Evolutionary conservation across 1,284 basidiomycete species (phyloP).

Genomic region (Dichomitus squalens): DNA sequence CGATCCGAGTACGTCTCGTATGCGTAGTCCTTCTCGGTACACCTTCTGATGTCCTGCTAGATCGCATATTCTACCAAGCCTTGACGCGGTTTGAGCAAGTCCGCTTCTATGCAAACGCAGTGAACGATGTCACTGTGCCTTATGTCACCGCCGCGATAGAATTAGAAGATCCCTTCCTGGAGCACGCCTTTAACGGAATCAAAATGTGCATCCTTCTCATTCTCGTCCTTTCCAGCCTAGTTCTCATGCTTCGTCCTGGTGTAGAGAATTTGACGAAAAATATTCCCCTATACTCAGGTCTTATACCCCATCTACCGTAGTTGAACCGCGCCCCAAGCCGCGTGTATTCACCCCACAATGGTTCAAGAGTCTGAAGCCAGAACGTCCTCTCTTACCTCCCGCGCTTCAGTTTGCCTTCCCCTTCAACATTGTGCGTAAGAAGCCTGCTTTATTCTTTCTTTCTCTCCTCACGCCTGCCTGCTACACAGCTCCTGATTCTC

Average conservation of each 20-base stretch:
- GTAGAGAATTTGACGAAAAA: slow-evolving; percentile 57
- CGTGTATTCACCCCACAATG: slow-evolving; percentile 45
- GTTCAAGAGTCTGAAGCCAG: slow-evolving; percentile 42
- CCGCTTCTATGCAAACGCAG: slow-evolving; percentile 83
- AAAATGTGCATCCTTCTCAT: slow-evolving; percentile 50
- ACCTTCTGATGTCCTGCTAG: slow-evolving; percentile 36
- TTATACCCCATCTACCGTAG: slow-evolving; percentile 45
- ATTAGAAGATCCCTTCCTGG: slow-evolving; percentile 65
- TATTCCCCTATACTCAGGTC: slow-evolving; percentile 59
- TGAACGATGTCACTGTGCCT: slow-evolving; percentile 82
- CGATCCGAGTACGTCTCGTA: slow-evolving; percentile 66
- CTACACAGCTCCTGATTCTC: slow-evolving; percentile 49
- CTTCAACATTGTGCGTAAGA: slow-evolving; percentile 66
- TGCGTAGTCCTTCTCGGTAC: no score
- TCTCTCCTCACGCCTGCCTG: neutral
- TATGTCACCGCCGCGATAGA: slow-evolving; percentile 81
- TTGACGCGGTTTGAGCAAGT: slow-evolving; percentile 71
- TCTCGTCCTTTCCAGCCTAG: neutral
- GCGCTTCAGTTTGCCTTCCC: slow-evolving; percentile 69
- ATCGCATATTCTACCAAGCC: slow-evolving; percentile 78
- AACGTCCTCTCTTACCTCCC: slow-evolving; percentile 58
- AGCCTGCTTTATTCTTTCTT: neutral
- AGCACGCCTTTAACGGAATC: slow-evolving; percentile 59
- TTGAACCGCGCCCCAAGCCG: slow-evolving; percentile 40
- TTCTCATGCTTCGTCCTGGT: neutral